Evolutionary conservation across 2,329 filamentous ascomycete genomes (phyloP), one percentile per base, ranked within the genome.

Genomic region (Gnomoniopsis smithogilvyi): DNA sequence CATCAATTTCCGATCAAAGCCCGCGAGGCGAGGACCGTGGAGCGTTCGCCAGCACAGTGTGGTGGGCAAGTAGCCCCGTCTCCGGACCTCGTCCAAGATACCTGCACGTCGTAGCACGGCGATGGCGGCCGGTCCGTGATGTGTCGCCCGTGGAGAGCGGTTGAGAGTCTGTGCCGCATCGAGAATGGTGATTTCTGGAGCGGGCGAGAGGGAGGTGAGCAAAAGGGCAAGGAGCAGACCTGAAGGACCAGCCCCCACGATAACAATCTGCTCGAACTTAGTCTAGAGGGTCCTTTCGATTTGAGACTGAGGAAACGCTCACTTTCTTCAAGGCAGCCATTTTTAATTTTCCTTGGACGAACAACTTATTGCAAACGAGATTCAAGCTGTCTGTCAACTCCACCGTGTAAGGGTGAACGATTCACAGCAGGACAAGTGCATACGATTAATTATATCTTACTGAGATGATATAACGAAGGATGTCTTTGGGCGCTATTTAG

Each of bases 211-310:
- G 3, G 17, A n/a, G 12, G 64, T 55, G 51, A 67, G 64, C 43
- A 67, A 57, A 11, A 66, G 63, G 12, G 64, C 51, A n/a, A 65
- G 51, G 7, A 67, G 59, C 11, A 66, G 62, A 3, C 63, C 64
- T 1, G 64, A 60, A 11, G 67, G 67, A 7, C 68, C 66, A 3
- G 67, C 67, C 4, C 46, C 46, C 22, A 48, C 46, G 21, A 48
- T 26, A 11, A 30, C n/a, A 3, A 48, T 22, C 45, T 47, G 45
- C 4, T 4, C 14, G 19, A 47, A 4, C 22, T 47, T 19, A 47
- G 45, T 19, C 17, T 47, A 3, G 38, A 41, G 38, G 12, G 38
- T 41, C 12, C 3, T 12, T 19, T 47, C 14, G 14, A n/a, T 15
- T 24, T 47, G 10, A n/a, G 45, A 4, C 8, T 8, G n/a, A 12